Evolutionary conservation across 495 filamentous ascomycete genomes (phyloP), one percentile per base, ranked within the genome.

Genomic region (Antarctomyces pellizariae): DNA sequence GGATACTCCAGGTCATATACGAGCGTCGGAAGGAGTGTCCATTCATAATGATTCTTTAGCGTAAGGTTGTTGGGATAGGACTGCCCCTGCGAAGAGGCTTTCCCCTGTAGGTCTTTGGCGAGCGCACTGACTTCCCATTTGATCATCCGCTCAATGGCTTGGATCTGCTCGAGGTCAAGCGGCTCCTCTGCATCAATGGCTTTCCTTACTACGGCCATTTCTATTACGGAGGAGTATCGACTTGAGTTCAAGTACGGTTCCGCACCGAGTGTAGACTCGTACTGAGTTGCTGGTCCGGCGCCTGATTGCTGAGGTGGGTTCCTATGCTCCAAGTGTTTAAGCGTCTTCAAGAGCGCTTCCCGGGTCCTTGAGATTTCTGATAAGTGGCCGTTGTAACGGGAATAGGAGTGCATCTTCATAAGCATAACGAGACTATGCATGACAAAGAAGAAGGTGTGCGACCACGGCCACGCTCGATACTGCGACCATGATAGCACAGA

Each of bases 1-100:
- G 74, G 73, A 38, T 79, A 79, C 36, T 71, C 66, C 9, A 79
- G 57, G 42, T 80, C 74, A 48, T 79, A 80, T 9, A 78, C 69
- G 16, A 75, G 47, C 5, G 72, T 80, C 14, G 74, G 74, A 9
- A 80, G 56, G 22, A 66, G 59, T 31, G 71, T 64, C 45, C 66
- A 80, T 32, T 75, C 72, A 38, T 63, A 62, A 36, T 69, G 71
- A 46, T 78, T 75, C 23, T 31, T 23, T 26, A 65, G 33, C 2
- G 64, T 75, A 11, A 80, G 54, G 43, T 78, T 79, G 23, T 57
- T 49, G 0, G 74, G 74, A 41, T 79, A 78, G 17, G 47, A 41
- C 28, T 58, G 40, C 7, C 29, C 32, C 0, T 38, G 31, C 3
- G 35, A 25, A 1, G 48, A 52, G n/a, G 46, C 44, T 48, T 67